phyloP scores from a whole-genome alignment of 306 rosid genomes.

The Rosa persica region DNA sequence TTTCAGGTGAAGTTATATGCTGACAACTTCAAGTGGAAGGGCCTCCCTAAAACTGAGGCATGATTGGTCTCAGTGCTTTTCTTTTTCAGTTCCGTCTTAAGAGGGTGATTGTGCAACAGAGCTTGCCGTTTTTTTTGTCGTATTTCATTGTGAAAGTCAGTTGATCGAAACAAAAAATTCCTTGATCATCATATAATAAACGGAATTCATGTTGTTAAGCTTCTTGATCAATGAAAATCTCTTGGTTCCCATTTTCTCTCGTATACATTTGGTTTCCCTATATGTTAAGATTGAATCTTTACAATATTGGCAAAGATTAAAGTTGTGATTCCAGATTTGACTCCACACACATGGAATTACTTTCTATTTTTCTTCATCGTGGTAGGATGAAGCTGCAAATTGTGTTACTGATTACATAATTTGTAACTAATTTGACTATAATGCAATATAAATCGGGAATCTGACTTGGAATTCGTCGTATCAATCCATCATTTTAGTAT shows the following conservation, averaged over 20 bases:
- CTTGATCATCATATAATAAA: conserved; percentile 39
- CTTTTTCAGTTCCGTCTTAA: conserved; percentile 26
- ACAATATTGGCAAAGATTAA: neutral
- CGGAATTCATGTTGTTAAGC: conserved; percentile 24
- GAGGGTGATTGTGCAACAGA: conserved; percentile 25
- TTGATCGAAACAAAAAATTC: conserved; percentile 28
- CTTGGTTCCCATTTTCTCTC: neutral
- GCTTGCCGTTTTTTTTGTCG: conserved; percentile 31
- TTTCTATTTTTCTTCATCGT: neutral
- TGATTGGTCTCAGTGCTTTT: conserved; percentile 38
- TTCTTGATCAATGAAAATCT: conserved; percentile 6
- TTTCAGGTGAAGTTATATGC: conserved; percentile 79
- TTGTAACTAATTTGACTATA: neutral
- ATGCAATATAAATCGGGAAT: neutral
- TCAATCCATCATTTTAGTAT: neutral
- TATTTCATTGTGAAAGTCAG: conserved; percentile 28
- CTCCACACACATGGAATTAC: neutral
- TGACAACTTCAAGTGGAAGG: conserved; percentile 98
- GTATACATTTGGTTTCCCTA: neutral
- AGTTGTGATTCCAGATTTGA: neutral
- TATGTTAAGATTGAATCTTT: neutral
- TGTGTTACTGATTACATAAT: neutral
- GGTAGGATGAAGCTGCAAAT: neutral
- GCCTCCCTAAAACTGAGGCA: conserved; percentile 54
- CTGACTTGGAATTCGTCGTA: neutral